Base-by-base conservation (phyloP, 2,329 filamentous ascomycete species). In the Diplodia corticola region DNA sequence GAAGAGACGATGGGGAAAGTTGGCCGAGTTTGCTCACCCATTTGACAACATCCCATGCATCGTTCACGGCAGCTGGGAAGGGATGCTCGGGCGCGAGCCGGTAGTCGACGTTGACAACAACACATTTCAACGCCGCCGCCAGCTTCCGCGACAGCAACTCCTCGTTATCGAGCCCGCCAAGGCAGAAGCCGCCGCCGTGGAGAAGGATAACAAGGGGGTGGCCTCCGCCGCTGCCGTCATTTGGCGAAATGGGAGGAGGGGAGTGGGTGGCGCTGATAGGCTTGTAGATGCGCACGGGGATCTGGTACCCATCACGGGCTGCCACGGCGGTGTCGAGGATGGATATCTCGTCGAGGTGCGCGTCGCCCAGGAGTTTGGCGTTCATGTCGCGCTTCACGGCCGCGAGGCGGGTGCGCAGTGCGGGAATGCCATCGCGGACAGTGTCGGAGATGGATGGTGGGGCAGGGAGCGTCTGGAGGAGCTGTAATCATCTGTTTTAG, bases 51-150 rank as follows among this genome's bases (percentile, higher is more conserved):
- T 60, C 64, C 55, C 64, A 66, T n/a, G 54, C 50, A 68, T 89
- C 87, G 69, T 89, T 86, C 2, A 89, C 86, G 0, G 86, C 85
- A 0, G 83, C 85, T 1, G 87, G 87, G 69, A 89, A 89, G 0
- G 86, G 85, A 67, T 83, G 77, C 71, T 89, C 86, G 3, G 87
- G 87, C 0, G 86, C 86, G 15, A 84, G 80, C 15, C 86, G 82
- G 71, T 89, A 89, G 65, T 84, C 84, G 64, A 89, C 86, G 66
- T 82, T 85, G 66, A 88, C 40, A 3, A 65, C 63, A 12, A 57
- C 53, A 9, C 50, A 53, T 5, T 30, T n/a, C 20, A 57, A 24
- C 24, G 57, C 53, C 28, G 50, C 49, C 5, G 51, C 44, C 20
- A 57, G 57, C 10, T 49, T 59, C 1, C 40, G 51, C 13, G 53